Conservation (phyloP, 768 basidiomycete genomes). For the Tricholoma matsutake region DNA sequence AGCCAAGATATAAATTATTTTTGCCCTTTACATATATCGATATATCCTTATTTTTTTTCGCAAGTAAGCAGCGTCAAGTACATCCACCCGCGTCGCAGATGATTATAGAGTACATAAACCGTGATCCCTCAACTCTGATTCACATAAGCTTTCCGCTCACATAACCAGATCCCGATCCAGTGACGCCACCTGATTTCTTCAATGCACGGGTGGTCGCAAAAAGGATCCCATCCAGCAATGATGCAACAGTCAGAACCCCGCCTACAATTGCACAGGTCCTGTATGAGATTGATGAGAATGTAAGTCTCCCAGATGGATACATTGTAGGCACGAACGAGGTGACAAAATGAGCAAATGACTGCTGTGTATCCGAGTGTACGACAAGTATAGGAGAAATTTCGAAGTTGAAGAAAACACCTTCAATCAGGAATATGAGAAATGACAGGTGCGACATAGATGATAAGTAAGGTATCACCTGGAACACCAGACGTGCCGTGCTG, state of each 20-base stretch:
- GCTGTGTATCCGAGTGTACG: constrained; percentile 85
- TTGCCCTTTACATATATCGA: neutral
- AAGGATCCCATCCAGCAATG: constrained; percentile 80
- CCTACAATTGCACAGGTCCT: constrained; percentile 98
- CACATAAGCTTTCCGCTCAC: constrained; percentile 45
- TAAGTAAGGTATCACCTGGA: constrained; percentile 53
- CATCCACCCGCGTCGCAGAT: constrained; percentile 7
- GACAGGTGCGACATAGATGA: neutral
- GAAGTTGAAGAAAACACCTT: constrained; percentile 86
- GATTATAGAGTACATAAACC: constrained; percentile 11
- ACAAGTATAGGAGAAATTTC: constrained; percentile 97
- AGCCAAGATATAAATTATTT: neutral
- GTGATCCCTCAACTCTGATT: constrained; percentile 12
- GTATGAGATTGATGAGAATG: constrained; percentile 5
- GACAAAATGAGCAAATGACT: constrained; percentile 96
- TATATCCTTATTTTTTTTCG: constrained; percentile 8
- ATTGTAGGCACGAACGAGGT: constrained; percentile 70
- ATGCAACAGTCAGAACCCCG: constrained; percentile 93
- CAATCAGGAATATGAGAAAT: neutral
- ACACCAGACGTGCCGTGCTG: constrained; percentile 73
- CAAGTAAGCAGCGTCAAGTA: constrained; percentile 7
- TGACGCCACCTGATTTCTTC: constrained; percentile 50
- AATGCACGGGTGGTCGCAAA: constrained; percentile 78
- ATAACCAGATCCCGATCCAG: constrained; percentile 25
- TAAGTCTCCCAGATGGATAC: neutral